Evolutionary conservation across 164 flowering plant species (phyloP), one percentile per base, ranked within the genome.

Genomic region (Nymphaea thermarum): DNA sequence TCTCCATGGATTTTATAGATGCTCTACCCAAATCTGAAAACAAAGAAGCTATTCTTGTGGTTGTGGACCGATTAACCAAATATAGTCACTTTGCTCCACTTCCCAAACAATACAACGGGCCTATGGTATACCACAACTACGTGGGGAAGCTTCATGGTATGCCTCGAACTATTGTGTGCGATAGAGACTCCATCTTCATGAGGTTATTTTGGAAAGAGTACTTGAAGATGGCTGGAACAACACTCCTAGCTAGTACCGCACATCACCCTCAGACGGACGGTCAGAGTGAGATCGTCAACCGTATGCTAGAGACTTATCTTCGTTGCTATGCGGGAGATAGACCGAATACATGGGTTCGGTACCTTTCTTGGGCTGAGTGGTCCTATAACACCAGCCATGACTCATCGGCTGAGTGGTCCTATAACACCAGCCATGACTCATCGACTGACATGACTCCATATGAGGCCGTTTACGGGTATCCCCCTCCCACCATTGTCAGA

Each of bases 331-430:
- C 17, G 6, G 25, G 65, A 2, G 0, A 43, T 4, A n/a, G 11
- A 2, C 73, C 67, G 1, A 7, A 3, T 41, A 11, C 17, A 4
- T 74, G 67, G 71, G 10, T 18, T 0, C 43, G 42, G 3, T 70
- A 65, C 60, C 10, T 74, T 0, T 25, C 60, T 3, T 66, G 42
- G 72, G 67, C 65, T 3, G 72, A 63, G 25, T 70, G 11, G 36
- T 66, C 66, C 60, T 74, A 74, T 43, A 74, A 70, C 43, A 70
- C 65, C 3, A 16, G 43, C 16, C 42, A 43, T 5, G 66, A 73
- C n/a, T n/a, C n/a, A n/a, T n/a, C n/a, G n/a, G n/a, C n/a, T n/a
- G n/a, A n/a, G n/a, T n/a, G n/a, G n/a, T n/a, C n/a, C n/a, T n/a
- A n/a, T n/a, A n/a, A n/a, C n/a, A n/a, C n/a, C n/a, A n/a, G n/a